A percentile compares a stretch with the other conserved stretches of the same genome.
These are phyloP conservation scores for Venturia carpophila DNA, from an alignment of 2,329 filamentous ascomycete genomes.

Conservation along the genomic window DNA sequence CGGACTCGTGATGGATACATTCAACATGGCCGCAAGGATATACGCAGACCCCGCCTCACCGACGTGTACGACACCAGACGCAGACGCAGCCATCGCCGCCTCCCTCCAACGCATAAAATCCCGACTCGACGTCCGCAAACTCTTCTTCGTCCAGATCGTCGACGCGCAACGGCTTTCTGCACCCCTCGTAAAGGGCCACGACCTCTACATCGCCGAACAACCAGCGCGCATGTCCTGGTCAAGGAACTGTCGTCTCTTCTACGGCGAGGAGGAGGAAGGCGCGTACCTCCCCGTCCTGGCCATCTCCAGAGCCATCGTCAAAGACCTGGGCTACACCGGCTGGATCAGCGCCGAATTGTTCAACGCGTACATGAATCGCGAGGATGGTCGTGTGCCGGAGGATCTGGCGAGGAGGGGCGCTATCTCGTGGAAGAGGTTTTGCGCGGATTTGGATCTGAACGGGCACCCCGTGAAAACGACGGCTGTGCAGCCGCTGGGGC, in stretches of 20 bases:
- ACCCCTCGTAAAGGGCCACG: conserved; percentile 51
- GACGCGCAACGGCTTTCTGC: conserved; percentile 57
- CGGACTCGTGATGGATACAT: conserved; percentile 69
- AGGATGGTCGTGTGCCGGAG: conserved; percentile 45
- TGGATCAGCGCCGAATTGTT: conserved; percentile 69
- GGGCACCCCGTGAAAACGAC: too few relatives aligned
- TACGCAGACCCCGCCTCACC: conserved; percentile 58
- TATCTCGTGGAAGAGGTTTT: conserved; percentile 44
- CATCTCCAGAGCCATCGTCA: conserved; percentile 54
- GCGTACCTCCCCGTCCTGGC: conserved; percentile 61
- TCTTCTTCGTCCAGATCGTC: conserved; percentile 71
- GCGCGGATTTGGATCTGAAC: conserved; percentile 28
- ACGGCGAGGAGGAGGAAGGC: conserved; percentile 53
- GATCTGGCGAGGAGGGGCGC: conserved; percentile 47
- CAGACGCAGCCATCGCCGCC: conserved; percentile 46
- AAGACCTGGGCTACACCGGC: conserved; percentile 57
- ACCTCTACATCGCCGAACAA: conserved; percentile 51
- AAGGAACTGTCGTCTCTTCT: conserved; percentile 63
- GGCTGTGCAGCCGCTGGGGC: not conserved
- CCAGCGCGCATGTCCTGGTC: conserved; percentile 68
- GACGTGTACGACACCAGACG: conserved; percentile 46
- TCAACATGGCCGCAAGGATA: conserved; percentile 65
- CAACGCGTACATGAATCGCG: conserved; percentile 50
- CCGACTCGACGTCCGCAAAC: conserved; percentile 52
- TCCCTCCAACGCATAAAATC: conserved; percentile 50